Percentiles rank a stretch among this genome's conserved stretches.
These are phyloP conservation scores for Podaxis pistillaris DNA, from an alignment of 768 basidiomycete genomes.

Conservation along the genomic window DNA sequence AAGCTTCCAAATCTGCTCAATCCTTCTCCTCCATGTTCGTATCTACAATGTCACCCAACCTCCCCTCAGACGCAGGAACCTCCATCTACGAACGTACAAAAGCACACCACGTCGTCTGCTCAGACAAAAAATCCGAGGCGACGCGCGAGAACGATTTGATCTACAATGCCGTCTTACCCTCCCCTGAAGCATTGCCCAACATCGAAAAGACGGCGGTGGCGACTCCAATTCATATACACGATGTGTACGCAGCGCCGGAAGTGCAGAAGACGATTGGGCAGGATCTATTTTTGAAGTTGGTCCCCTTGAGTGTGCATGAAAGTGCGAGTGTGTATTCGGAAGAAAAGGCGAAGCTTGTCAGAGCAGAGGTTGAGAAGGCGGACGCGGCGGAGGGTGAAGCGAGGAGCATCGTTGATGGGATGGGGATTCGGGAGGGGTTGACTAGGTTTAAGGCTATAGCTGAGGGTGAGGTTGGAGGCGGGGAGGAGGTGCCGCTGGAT, in stretches of 20 bases:
- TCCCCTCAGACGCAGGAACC: conserved; percentile 83
- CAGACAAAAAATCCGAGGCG: conserved; percentile 73
- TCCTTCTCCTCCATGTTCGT: conserved; percentile 73
- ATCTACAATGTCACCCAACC: conserved; percentile 70
- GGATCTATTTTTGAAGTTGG: conserved; percentile 83
- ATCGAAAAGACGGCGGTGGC: conserved; percentile 86
- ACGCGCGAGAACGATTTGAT: conserved; percentile 94
- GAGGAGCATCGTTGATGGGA: conserved; percentile 73
- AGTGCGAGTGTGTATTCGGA: conserved; percentile 96
- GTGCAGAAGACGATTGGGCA: conserved; percentile 94
- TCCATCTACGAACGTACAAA: conserved; percentile 84
- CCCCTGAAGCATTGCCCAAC: conserved; percentile 70
- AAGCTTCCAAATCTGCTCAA: conserved; percentile 67
- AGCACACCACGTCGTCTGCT: conserved; percentile 72
- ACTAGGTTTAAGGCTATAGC: conserved; percentile 69
- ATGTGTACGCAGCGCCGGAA: conserved; percentile 86
- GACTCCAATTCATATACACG: conserved; percentile 87
- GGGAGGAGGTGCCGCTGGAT: conserved; percentile 68
- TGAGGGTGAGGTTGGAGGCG: conserved; percentile 59
- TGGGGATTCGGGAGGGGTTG: conserved; percentile 74
- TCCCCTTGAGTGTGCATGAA: conserved; percentile 94
- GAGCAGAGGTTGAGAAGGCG: conserved; percentile 84
- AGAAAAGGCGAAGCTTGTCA: conserved; percentile 93
- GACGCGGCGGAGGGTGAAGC: conserved; percentile 83
- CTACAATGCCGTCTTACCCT: conserved; percentile 87